phyloP scores from a whole-genome alignment of 495 filamentous ascomycete species.

The Rhizodiscina lignyota region DNA sequence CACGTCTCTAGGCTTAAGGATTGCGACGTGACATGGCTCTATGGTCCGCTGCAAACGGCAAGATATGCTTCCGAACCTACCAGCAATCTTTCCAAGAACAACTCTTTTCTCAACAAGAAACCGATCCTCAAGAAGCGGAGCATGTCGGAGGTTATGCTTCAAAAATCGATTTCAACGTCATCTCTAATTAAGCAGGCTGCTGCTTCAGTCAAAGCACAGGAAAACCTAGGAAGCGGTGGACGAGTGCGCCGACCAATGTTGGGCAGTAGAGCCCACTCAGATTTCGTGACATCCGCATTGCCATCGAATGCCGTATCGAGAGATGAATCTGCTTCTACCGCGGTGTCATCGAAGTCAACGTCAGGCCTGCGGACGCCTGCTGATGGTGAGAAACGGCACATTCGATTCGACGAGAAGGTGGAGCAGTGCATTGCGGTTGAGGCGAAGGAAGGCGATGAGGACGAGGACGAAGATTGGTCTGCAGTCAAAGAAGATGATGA shows the following conservation, averaged over 20 bases:
- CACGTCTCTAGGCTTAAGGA: conserved; percentile 66
- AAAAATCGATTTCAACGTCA: conserved; percentile 75
- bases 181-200: conserved; percentile 88
- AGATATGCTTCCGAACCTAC: conserved; percentile 21
- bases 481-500: conserved; percentile 35
- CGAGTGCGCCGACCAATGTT: conserved; percentile 24
- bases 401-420: conserved; percentile 92
- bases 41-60: conserved; percentile 73
- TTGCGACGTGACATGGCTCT: conserved; percentile 94
- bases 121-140: conserved; percentile 94
- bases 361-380: conserved; percentile 54
- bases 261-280: conserved; percentile 45
- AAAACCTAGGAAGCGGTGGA: conserved; percentile 31
- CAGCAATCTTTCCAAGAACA: conserved; percentile 55
- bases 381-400: conserved; percentile 58
- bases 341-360: conserved; percentile 23
- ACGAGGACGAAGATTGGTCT: conserved; percentile 41
- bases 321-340: background rate
- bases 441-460: conserved; percentile 53
- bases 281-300: conserved; percentile 38
- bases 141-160: conserved; percentile 89
- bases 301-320: conserved; percentile 4
- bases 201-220: conserved; percentile 79
- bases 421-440: conserved; percentile 93
- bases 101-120: conserved; percentile 71